Percentiles rank a stretch among this genome's conserved stretches.
Evolutionary conservation across 139 green algal species (phyloP).

Genomic region (Desmodesmus armatus): DNA sequence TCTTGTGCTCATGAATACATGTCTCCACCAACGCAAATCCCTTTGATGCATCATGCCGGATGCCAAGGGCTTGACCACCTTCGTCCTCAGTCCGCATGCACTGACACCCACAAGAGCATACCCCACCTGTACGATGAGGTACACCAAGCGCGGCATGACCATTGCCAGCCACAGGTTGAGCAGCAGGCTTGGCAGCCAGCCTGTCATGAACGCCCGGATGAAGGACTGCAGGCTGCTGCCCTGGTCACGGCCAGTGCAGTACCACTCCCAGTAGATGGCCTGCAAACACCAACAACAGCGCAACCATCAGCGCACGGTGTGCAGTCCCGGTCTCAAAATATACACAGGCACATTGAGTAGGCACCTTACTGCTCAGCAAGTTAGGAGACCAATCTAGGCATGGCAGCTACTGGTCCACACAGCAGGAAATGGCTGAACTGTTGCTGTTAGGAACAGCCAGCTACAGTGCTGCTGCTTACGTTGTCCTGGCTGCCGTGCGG

Average conservation of each 20-base stretch:
- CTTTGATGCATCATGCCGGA: too few species aligned
- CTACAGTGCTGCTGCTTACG: background rate
- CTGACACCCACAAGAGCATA: too few species aligned
- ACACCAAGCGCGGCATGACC: slow-evolving; percentile 77
- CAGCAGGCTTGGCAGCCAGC: slow-evolving; percentile 79
- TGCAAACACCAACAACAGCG: slow-evolving; percentile 11
- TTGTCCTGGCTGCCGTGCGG: too few species aligned
- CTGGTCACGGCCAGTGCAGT: slow-evolving; percentile 59
- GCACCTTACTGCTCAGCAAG: background rate
- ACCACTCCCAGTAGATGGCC: slow-evolving; percentile 60
- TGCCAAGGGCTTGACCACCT: too few species aligned
- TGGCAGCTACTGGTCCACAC: too few species aligned
- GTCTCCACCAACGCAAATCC: too few species aligned
- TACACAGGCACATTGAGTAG: background rate
- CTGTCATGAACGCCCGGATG: slow-evolving; percentile 72
- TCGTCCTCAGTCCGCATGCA: too few species aligned
- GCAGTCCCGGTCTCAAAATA: too few species aligned
- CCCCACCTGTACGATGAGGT: slow-evolving; percentile 67
- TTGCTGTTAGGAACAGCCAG: too few species aligned
- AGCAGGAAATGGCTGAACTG: too few species aligned
- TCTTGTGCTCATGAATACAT: too few species aligned
- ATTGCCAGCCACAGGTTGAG: slow-evolving; percentile 87
- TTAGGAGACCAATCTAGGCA: background rate
- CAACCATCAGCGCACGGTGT: too few species aligned
- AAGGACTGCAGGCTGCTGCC: slow-evolving; percentile 41